Conservation (phyloP, 2,329 filamentous ascomycete genomes). For the Xylaria sp. region DNA sequence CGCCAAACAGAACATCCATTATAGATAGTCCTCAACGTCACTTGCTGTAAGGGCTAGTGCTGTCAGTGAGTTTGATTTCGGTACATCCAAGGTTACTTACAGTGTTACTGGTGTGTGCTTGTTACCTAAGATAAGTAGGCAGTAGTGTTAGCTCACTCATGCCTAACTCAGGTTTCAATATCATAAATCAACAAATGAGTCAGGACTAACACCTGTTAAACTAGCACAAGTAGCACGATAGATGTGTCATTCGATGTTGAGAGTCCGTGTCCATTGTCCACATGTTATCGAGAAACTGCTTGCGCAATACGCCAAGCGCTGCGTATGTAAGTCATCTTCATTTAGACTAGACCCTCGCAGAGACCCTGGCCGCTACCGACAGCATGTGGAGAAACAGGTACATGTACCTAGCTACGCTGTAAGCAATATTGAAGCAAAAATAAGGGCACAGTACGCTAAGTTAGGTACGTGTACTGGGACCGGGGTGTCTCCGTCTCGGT, state of each 20-base stretch:
- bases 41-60: too few species aligned
- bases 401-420: too few species aligned
- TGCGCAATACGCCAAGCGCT: slow-evolving; percentile 1
- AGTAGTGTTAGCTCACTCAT: too few species aligned
- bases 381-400: slow-evolving; percentile 13
- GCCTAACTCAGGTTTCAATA: too few species aligned
- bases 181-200: too few species aligned
- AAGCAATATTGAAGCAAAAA: background rate
- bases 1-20: too few species aligned
- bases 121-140: too few species aligned
- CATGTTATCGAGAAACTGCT: background rate
- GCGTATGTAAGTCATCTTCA: background rate
- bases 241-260: background rate
- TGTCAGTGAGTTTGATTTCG: too few species aligned
- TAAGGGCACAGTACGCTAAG: background rate
- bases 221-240: background rate
- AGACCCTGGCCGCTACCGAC: slow-evolving; percentile 5
- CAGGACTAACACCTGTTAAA: too few species aligned
- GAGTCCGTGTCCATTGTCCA: background rate
- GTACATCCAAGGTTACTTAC: too few species aligned
- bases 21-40: too few species aligned
- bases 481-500: background rate
- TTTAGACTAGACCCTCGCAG: background rate
- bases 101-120: too few species aligned
- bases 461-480: background rate